Conservation (phyloP, 2,329 filamentous ascomycete genomes). For the Scolecobasidium constrictum region DNA sequence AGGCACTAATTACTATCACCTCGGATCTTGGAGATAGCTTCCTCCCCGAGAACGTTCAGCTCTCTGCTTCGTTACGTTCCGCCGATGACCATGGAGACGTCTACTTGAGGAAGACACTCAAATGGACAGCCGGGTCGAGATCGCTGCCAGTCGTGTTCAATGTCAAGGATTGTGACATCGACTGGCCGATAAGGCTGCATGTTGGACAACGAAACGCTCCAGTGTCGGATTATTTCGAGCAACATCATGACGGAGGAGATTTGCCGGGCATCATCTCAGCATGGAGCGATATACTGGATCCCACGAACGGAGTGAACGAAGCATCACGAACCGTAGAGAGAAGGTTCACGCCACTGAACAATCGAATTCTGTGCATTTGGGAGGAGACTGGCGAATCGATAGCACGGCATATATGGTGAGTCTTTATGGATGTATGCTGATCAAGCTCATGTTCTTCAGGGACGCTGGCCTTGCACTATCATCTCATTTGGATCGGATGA, state of each 20-base stretch:
- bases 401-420: slow-evolving; percentile 58
- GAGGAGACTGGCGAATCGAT: slow-evolving; percentile 66
- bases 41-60: slow-evolving; percentile 35
- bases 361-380: slow-evolving; percentile 40
- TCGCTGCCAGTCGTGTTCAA: slow-evolving; percentile 32
- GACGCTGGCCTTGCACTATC: slow-evolving; percentile 50
- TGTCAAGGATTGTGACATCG: slow-evolving; percentile 25
- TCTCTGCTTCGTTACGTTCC: slow-evolving; percentile 29
- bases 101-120: slow-evolving; percentile 29
- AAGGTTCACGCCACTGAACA: slow-evolving; percentile 34
- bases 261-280: slow-evolving; percentile 43
- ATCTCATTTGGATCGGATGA: slow-evolving; percentile 37
- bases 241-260: slow-evolving; percentile 14
- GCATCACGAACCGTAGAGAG: slow-evolving; percentile 45
- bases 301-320: slow-evolving; percentile 24
- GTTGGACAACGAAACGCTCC: slow-evolving; percentile 21
- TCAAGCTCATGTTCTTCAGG: slow-evolving; percentile 24
- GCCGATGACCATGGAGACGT: slow-evolving; percentile 24
- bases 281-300: slow-evolving; percentile 40
- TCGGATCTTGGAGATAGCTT: slow-evolving; percentile 60
- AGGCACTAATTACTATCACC: slow-evolving; percentile 50
- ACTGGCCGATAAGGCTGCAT: slow-evolving; percentile 29
- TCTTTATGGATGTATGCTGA: not conserved
- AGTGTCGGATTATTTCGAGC: slow-evolving; percentile 19
- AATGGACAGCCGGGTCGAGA: slow-evolving; percentile 34